Evolutionary conservation across 805 yeast species (phyloP).

Genomic region (Torulaspora delbrueckii): DNA sequence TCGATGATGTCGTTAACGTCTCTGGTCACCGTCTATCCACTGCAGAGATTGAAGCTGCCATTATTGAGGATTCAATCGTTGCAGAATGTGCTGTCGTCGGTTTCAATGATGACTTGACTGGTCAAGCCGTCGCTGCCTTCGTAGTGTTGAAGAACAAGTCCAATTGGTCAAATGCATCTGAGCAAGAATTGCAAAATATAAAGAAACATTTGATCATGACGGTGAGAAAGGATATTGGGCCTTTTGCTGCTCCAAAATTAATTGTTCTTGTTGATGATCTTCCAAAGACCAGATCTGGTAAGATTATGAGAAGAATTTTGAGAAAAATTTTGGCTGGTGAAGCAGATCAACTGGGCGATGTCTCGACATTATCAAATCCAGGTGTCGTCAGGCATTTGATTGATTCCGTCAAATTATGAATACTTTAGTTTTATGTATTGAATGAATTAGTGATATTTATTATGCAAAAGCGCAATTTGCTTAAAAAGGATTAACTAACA

Average conservation of each 20-base stretch:
- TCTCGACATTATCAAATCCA: slow-evolving; percentile 72
- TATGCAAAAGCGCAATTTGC: not conserved
- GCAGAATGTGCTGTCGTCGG: slow-evolving; percentile 84
- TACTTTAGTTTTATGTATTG: slow-evolving; percentile 2
- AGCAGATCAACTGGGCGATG: slow-evolving; percentile 78
- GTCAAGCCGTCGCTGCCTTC: slow-evolving; percentile 80
- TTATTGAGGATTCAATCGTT: slow-evolving; percentile 64
- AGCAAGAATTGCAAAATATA: slow-evolving; percentile 47
- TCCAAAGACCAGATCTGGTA: slow-evolving; percentile 84
- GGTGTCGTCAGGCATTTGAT: slow-evolving; percentile 65
- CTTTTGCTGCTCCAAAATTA: slow-evolving; percentile 79
- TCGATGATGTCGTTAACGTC: slow-evolving; percentile 83
- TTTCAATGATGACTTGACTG: slow-evolving; percentile 75
- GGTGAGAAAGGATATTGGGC: slow-evolving; percentile 76
- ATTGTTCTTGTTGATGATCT: slow-evolving; percentile 69
- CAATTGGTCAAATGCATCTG: slow-evolving; percentile 29
- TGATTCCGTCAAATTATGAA: slow-evolving; percentile 40
- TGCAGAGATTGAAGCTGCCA: slow-evolving; percentile 81
- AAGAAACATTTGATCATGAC: slow-evolving; percentile 63
- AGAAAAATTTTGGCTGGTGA: slow-evolving; percentile 71
- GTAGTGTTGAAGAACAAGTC: slow-evolving; percentile 61
- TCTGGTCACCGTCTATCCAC: slow-evolving; percentile 86
- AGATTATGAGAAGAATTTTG: slow-evolving; percentile 81
- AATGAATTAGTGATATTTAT: not conserved
- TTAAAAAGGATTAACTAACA: not conserved